Evolutionary conservation across 257 asterid genomes (phyloP), one percentile per base, ranked within the genome.

Genomic region (Cordia subcordata): DNA sequence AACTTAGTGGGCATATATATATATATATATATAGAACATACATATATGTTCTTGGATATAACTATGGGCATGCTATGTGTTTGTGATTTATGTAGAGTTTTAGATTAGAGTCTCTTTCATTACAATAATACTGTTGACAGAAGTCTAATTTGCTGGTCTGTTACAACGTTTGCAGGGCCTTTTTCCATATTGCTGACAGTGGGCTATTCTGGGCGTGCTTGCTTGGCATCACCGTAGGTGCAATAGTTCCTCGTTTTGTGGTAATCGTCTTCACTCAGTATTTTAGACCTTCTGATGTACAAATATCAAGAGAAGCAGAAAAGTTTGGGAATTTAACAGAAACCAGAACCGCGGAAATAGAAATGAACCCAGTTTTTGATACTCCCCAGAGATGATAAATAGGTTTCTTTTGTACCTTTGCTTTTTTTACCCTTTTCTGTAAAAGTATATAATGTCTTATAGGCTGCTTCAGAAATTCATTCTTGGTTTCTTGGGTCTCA

Each of bases 231-330:
- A 69, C 60, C 0, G 71, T 83, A 5, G 97, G 81, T 47, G 96
- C 80, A 19, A 68, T 89, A 16, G 53, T 85, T 55, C 99, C 99
- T 53, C 99, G 89, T 53, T 89, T 93, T 50, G 77, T 80, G 17
- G 82, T 81, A 50, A 89, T 86, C 72, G 57, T 60, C 18, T 63
- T 77, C 57, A 68, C 65, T 18, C 91, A 82, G 71, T 66, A 75
- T 52, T 63, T 40, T 44, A 67, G 60, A 68, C 97, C 99, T 1
- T 33, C 64, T 38, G 95, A 93, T 35, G 72, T 83, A 62, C 96
- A 89, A 73, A 77, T 93, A 35, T 92, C 87, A 22, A 66, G 95
- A 58, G 99, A 93, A 77, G 82, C 74, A 8, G 97, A 93, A 70
- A 93, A 89, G 68, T 75, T 78, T 39, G 75, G 74, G 54, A 70